Base-by-base conservation (phyloP, 768 basidiomycete genomes). In the Tulasnella sp. region DNA sequence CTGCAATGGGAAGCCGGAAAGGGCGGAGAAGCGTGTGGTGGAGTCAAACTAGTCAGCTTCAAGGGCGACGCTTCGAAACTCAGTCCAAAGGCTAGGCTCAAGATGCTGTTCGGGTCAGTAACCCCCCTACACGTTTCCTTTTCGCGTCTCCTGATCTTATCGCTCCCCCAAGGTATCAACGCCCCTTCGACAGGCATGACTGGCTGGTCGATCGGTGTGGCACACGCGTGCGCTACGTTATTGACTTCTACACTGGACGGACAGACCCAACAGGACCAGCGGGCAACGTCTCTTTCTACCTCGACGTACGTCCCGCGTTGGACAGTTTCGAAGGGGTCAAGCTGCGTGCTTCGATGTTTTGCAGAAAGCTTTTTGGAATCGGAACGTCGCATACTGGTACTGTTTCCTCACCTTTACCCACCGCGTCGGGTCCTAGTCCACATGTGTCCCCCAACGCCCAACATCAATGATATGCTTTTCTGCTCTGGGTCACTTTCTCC, bases 201-300 rank as follows among this genome's bases (percentile, higher is more conserved):
- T 99, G 96, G 96, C 69, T 89, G 49, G 82, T 99, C 49, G 91
- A 96, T 68, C 82, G 94, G 32, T 96, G 93, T 66, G 94, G 92
- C 4, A 80, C 78, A 7, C 81, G 80, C 57, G 75, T 91, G 67
- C 83, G 94, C 49, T 99, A 99, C 72, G 81, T 99, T 59, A 96
- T 99, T 65, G 96, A 99, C 71, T 99, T 98, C 70, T 99, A 99
- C 72, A 86, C 87, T 2, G 94, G 94, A 15, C 80, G 80, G 32
- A 34, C 41, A 36, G 72, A 68, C 42, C 65, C 72, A 23, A 61
- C 59, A 54, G 64, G 78, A 9, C 64, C 73, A 1, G 68, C 73
- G 21, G 74, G 72, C 58, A 76, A 79, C 56, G 69, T 87, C 12
- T 88, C 91, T 0, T 98, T 99, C 70, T 94, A 83, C 70, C 78